Evolutionary conservation across 73 alveolate genomes (phyloP), one percentile per base, ranked within the genome.

Genomic region (Tetrahymena malaccensis): DNA sequence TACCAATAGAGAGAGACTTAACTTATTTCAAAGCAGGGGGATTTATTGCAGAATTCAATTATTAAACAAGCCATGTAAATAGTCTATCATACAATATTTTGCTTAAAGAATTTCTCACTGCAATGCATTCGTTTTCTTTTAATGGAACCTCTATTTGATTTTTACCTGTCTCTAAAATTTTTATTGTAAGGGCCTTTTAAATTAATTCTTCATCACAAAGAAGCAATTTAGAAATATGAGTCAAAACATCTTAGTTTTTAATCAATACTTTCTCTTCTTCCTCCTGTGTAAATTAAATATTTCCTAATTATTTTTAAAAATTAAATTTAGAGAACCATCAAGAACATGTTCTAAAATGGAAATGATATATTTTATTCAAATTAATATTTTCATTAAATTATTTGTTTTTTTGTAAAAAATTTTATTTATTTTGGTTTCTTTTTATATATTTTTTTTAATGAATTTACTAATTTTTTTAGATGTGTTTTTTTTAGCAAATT

Each of bases 1-100:
- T 70, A 70, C 89, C 89, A 70, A 70, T 70, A 11, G 89, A 70
- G 25, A 70, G 89, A 22, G 89, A 70, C 25, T 70, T 70, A 15
- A 70, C 21, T 12, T n/a, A 70, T 70, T 70, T 70, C 8, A 70
- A 70, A 27, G 89, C 96, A 57, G 97, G 97, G 43, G 97, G 97
- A 11, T 50, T 16, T 4, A 95, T 89, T 37, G 94, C 94, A 13
- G 93, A 44, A 95, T 97, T 98, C 44, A 97, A 93, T 93, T 96
- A 58, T 27, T 85, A 33, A 35, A 99, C 99, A 22, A 99, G 93
- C 98, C 99, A 98, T 94, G 97, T 96, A 96, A 99, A 99, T 94
- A 99, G 94, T 85, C 97, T 96, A 35, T 98, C 99, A 96, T 99
- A 99, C 93, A 99, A 94, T n/a, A 98, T 97, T 96, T 98, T 98